Percentiles rank a stretch among this genome's conserved stretches.
Conservation (phyloP, 345 rosid genomes). For the Rubroshorea leprosula region DNA sequence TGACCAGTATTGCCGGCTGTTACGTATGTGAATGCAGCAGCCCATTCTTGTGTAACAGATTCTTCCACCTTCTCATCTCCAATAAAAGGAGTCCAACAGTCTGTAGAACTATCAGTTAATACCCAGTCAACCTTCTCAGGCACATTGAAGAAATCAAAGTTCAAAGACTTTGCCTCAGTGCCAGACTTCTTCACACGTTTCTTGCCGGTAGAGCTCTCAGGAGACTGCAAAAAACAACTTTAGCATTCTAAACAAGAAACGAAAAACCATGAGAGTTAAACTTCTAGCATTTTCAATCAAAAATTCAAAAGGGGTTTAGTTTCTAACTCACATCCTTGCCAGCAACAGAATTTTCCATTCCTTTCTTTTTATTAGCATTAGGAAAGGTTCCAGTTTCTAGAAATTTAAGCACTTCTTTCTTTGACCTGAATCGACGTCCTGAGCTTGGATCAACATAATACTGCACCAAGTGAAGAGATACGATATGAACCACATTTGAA, state of each 20-base stretch:
- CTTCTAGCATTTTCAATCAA: background rate
- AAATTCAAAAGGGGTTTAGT: background rate
- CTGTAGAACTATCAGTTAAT: background rate
- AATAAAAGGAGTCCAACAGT: background rate
- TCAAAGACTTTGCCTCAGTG: background rate
- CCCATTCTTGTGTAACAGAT: background rate
- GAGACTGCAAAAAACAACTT: background rate
- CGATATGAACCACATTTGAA: too few relatives aligned
- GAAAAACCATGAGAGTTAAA: background rate
- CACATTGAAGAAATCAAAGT: background rate
- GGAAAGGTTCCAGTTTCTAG: background rate
- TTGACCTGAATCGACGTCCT: background rate
- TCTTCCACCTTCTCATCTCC: background rate
- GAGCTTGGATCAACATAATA: background rate
- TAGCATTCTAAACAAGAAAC: background rate
- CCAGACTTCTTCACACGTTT: background rate
- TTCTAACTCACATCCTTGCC: background rate
- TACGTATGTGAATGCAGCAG: background rate
- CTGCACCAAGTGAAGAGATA: background rate
- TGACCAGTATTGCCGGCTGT: background rate
- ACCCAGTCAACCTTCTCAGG: background rate
- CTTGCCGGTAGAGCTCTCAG: background rate
- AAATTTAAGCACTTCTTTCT: background rate
- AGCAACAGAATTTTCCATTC: background rate
- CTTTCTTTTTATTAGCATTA: background rate